Percentiles rank a stretch among this genome's conserved stretches.
These are phyloP conservation scores for Phyllosticta citribraziliensis DNA, from an alignment of 2,329 filamentous ascomycete genomes.

Conservation along the genomic window DNA sequence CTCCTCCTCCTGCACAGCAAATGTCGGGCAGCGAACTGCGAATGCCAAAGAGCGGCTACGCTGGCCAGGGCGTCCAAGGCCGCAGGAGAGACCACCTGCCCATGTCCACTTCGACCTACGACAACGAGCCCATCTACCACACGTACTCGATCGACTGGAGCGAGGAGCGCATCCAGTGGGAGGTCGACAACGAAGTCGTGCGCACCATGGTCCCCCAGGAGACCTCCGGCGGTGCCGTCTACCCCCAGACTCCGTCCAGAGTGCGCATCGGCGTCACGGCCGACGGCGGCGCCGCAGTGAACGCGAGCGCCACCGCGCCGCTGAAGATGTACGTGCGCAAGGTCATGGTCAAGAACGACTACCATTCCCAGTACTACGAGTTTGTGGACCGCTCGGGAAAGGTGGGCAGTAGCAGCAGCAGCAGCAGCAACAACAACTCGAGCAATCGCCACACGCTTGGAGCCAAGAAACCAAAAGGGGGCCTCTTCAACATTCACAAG, in stretches of 20 bases:
- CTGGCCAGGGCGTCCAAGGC: background rate
- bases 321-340: too few relatives aligned
- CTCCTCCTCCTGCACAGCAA: background rate
- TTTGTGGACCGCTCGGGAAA: too few relatives aligned
- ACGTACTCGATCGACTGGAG: constrained; percentile 17
- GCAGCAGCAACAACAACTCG: too few relatives aligned
- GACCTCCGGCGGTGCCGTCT: constrained; percentile 37
- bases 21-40: background rate
- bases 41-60: background rate
- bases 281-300: too few relatives aligned
- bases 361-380: too few relatives aligned
- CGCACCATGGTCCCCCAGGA: constrained; percentile 54
- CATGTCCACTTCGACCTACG: background rate
- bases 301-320: too few relatives aligned
- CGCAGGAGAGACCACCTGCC: background rate
- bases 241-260: background rate
- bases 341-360: too few relatives aligned
- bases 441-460: too few relatives aligned
- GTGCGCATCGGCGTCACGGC: background rate
- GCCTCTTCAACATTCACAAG: too few relatives aligned
- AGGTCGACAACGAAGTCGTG: constrained; percentile 56
- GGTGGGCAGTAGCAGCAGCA: too few relatives aligned
- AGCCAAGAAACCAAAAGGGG: too few relatives aligned
- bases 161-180: constrained; percentile 55
- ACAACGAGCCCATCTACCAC: background rate